phyloP scores from a whole-genome alignment of 73 alveolate genomes.

The Paramecium caudatum region DNA sequence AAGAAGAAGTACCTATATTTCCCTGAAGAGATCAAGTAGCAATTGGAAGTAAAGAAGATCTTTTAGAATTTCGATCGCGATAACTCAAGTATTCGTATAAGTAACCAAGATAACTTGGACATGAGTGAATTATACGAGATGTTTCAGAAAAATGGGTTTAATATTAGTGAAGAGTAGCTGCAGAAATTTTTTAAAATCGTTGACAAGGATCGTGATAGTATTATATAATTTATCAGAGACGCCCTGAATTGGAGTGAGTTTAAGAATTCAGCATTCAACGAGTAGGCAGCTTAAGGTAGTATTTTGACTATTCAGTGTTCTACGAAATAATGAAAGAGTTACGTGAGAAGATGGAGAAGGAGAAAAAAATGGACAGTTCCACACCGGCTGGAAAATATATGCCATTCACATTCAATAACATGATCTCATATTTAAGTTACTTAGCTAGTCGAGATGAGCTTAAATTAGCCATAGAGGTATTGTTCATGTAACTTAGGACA shows the following conservation, averaged over 20 bases:
- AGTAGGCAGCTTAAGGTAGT: slow-evolving; percentile 57
- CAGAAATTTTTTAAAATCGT: slow-evolving; percentile 57
- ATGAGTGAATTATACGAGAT: slow-evolving; percentile 65
- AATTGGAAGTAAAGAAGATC: slow-evolving; percentile 62
- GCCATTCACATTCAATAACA: slow-evolving; percentile 54
- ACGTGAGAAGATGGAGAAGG: slow-evolving; percentile 50
- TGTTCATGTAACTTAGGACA: not conserved
- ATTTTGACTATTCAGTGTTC: not conserved
- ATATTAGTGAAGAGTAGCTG: slow-evolving; percentile 54
- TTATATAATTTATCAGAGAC: slow-evolving; percentile 21
- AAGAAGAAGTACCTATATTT: slow-evolving; percentile 44
- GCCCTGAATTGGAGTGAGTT: slow-evolving; percentile 60
- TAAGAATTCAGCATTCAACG: slow-evolving; percentile 67
- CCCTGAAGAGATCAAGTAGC: slow-evolving; percentile 59
- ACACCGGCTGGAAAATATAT: slow-evolving; percentile 57
- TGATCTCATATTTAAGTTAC: slow-evolving; percentile 54
- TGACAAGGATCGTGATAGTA: slow-evolving; percentile 65
- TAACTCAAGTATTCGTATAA: not conserved
- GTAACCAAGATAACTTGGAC: slow-evolving; percentile 37
- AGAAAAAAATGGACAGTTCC: slow-evolving; percentile 34
- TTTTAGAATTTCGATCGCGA: slow-evolving; percentile 47
- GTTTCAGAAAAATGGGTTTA: slow-evolving; percentile 65
- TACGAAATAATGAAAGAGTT: slow-evolving; percentile 57
- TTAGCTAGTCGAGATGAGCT: slow-evolving; percentile 52
- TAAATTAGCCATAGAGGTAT: slow-evolving; percentile 7